These are phyloP conservation scores for Penstemon barbatus DNA, from an alignment of 257 asterid species.

Conservation along the genomic window DNA sequence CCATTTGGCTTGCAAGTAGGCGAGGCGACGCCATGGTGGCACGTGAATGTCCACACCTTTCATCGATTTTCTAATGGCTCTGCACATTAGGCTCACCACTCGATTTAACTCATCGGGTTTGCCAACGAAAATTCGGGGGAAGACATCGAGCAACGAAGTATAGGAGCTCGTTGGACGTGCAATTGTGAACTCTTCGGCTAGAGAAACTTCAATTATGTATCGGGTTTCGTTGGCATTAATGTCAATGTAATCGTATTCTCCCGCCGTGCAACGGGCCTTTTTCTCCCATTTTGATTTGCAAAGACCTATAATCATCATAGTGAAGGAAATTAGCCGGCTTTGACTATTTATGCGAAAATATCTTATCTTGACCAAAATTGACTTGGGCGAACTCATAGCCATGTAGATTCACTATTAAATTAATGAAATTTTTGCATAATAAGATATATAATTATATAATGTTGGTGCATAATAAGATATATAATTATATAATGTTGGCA, in stretches of 20 bases:
- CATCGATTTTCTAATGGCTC: constrained; percentile 57
- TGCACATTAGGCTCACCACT: constrained; percentile 53
- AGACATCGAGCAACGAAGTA: constrained; percentile 33
- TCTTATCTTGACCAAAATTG: neutral
- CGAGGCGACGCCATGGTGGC: constrained; percentile 75
- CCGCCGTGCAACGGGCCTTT: constrained; percentile 31
- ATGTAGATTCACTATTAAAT: no score
- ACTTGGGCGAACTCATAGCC: no score
- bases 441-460: no score
- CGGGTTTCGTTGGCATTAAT: constrained; percentile 34
- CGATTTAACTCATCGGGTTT: constrained; percentile 47
- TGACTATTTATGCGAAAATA: neutral
- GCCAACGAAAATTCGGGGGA: constrained; percentile 49
- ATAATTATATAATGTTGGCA: no score
- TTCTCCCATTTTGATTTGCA: constrained; percentile 82
- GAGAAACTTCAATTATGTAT: constrained; percentile 49
- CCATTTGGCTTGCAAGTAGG: constrained; percentile 72
- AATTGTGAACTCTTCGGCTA: constrained; percentile 54
- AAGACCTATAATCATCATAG: constrained; percentile 40
- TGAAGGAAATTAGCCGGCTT: neutral
- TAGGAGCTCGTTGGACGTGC: constrained; percentile 59
- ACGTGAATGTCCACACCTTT: constrained; percentile 39
- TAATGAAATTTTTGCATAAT: no score
- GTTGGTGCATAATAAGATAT: no score
- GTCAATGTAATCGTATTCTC: constrained; percentile 62